phyloP scores from a whole-genome alignment of 2,329 filamentous ascomycete species.

The Bimuria novae-zelandiae region DNA sequence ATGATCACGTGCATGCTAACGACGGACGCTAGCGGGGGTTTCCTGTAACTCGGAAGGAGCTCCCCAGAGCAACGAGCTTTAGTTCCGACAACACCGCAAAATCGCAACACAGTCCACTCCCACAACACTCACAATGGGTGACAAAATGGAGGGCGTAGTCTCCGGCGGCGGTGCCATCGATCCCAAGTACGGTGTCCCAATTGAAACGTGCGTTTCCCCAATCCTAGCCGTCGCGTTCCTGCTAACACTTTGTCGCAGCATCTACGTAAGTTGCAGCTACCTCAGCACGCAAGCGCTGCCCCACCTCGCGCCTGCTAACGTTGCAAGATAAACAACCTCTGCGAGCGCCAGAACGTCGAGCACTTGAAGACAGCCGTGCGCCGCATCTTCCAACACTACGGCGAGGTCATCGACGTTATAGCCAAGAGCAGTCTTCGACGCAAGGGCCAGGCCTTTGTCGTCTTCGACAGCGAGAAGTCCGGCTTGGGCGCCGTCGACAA shows the following conservation, averaged over 20 bases:
- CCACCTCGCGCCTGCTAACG: constrained; percentile 26
- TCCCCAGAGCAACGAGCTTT: constrained; percentile 4
- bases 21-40: neutral
- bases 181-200: constrained; percentile 41
- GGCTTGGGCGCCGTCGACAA: constrained; percentile 80
- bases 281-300: constrained; percentile 27
- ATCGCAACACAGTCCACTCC: neutral
- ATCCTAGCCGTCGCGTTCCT: constrained; percentile 10
- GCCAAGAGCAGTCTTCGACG: constrained; percentile 89
- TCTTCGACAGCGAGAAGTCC: constrained; percentile 82
- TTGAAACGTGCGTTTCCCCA: constrained; percentile 40
- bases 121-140: constrained; percentile 32
- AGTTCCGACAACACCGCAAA: constrained; percentile 2
- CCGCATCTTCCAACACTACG: constrained; percentile 87
- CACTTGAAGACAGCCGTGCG: constrained; percentile 72
- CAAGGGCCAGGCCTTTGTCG: constrained; percentile 94
- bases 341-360: constrained; percentile 87
- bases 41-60: constrained; percentile 3
- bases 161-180: constrained; percentile 27
- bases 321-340: constrained; percentile 73
- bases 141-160: constrained; percentile 44
- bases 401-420: constrained; percentile 80
- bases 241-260: constrained; percentile 35
- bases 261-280: constrained; percentile 39
- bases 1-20: neutral